Evolutionary conservation across 805 yeast genomes (phyloP).

Genomic region (Helenozyma baotianmanensis): DNA sequence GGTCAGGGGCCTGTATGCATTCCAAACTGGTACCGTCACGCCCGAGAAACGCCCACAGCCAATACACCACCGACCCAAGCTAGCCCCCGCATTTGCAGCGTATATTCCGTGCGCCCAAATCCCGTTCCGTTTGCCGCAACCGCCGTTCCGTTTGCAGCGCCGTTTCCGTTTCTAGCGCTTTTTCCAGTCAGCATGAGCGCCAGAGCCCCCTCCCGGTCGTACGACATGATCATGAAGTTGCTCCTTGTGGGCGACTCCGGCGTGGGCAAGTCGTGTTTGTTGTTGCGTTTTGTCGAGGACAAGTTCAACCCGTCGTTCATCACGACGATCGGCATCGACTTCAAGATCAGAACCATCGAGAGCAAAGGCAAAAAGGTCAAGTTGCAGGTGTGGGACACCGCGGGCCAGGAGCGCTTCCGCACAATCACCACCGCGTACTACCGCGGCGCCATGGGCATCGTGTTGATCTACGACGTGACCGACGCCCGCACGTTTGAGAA

Average conservation of each 20-base stretch:
- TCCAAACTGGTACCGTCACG: slow-evolving; percentile 2
- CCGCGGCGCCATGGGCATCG: slow-evolving; percentile 86
- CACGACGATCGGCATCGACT: slow-evolving; percentile 97
- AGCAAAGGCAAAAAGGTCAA: slow-evolving; percentile 89
- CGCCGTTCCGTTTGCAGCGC: too few relatives aligned
- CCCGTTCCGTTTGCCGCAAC: too few relatives aligned
- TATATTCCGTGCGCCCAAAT: too few relatives aligned
- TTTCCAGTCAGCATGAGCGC: slow-evolving; percentile 41
- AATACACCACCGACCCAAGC: too few relatives aligned
- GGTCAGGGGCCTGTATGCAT: neutral
- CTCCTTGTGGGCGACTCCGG: slow-evolving; percentile 90
- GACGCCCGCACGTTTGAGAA: slow-evolving; percentile 90
- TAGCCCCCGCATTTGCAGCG: too few relatives aligned
- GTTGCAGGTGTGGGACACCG: slow-evolving; percentile 95
- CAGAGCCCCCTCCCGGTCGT: slow-evolving; percentile 65
- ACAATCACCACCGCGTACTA: slow-evolving; percentile 91
- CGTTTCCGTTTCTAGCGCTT: too few relatives aligned
- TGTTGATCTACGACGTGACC: slow-evolving; percentile 77
- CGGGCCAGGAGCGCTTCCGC: slow-evolving; percentile 95
- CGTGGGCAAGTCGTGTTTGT: slow-evolving; percentile 84
- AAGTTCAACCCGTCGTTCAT: slow-evolving; percentile 95
- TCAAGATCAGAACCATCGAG: slow-evolving; percentile 94
- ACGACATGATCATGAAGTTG: slow-evolving; percentile 88
- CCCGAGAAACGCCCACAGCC: neutral
- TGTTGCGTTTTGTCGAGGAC: slow-evolving; percentile 91